Base-by-base conservation (phyloP, 2,329 filamentous ascomycete genomes). In the Paramyrothecium roridum region DNA sequence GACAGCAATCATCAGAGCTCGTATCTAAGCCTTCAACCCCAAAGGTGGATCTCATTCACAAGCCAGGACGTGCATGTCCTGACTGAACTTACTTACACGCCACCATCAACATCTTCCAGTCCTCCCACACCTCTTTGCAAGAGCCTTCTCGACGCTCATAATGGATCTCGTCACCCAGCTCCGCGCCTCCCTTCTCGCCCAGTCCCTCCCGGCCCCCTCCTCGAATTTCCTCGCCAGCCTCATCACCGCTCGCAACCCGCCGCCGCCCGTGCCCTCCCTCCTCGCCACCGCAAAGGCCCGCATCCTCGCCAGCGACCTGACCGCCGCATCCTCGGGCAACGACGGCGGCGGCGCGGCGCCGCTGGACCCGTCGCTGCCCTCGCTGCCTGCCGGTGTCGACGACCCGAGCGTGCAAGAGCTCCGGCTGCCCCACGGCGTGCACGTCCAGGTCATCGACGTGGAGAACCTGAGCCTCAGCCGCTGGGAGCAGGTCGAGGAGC, bases 401-500 rank as follows among this genome's bases (percentile, higher is more conserved):
- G 76, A 83, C 60, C 76, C 81, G 0, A 72, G 75, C 3, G 70
- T 80, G 11, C 78, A 81, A 59, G 84, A 90, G 56, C 71, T 76
- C 3, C 74, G 72, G 0, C 75, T 98, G 0, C 57, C 75, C 0
- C 79, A 79, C 1, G 83, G 90, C 33, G 78, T 93, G 1, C 78
- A 88, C 3, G 87, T 95, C 1, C 95, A 98, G 70, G 83, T 98
- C 1, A 75, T 96, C 2, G 92, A 96, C 63, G 79, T 98, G 8
- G 88, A 96, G 67, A 93, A 98, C 67, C 81, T 98, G 20, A 82
- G 87, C 2, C 80, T 83, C 52, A 91, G 88, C 63, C 82, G 89
- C 52, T 96, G 93, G 91, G 88, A 91, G 60, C 91, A 97, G 70
- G 82, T 96, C 33, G 91, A 97, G 70, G 85, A 87, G 34, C 84